Percentiles rank a stretch among this genome's conserved stretches.
phyloP scores from a whole-genome alignment of 164 flowering plant genomes.

The Paratinospora sagittata region DNA sequence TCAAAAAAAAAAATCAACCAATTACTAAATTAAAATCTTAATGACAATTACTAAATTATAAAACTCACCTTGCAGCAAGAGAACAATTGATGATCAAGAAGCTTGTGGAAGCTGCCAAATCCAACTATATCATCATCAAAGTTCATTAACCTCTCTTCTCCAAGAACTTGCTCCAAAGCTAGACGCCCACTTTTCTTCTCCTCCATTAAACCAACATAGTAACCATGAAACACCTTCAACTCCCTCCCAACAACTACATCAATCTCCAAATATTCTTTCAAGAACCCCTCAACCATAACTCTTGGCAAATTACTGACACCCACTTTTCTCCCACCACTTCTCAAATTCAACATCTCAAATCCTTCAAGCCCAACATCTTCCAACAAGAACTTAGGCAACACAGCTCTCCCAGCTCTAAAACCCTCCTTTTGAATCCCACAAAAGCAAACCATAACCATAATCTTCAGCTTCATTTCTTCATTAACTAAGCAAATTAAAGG shows the following conservation, averaged over 20 bases:
- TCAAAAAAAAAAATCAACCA: too few relatives aligned
- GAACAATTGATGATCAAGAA: constrained; percentile 3
- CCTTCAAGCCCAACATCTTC: constrained; percentile 41
- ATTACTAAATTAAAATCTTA: too few relatives aligned
- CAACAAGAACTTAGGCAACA: constrained; percentile 50
- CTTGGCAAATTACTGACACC: constrained; percentile 5
- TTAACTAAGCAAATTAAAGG: constrained; percentile 6
- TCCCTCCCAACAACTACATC: constrained; percentile 3
- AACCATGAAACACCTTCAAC: constrained; percentile 1
- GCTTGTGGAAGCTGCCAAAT: constrained; percentile 17
- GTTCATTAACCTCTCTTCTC: constrained; percentile 11
- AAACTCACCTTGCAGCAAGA: constrained; percentile 4
- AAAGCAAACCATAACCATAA: constrained; percentile 12
- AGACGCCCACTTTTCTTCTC: neutral
- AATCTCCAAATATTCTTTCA: neutral
- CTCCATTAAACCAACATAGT: constrained; percentile 9
- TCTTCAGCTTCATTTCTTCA: constrained; percentile 2
- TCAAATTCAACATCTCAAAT: constrained; percentile 32
- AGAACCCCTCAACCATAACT: constrained; percentile 8
- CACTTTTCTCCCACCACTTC: constrained; percentile 9
- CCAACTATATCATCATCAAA: constrained; percentile 19
- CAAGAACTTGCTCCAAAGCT: constrained; percentile 13
- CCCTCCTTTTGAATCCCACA: constrained; percentile 2
- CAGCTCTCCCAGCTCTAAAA: constrained; percentile 24
- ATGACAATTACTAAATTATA: too few relatives aligned